These are phyloP conservation scores for Davidsoniella neocaledoniae DNA, from an alignment of 2,329 filamentous ascomycete genomes.

Conservation along the genomic window DNA sequence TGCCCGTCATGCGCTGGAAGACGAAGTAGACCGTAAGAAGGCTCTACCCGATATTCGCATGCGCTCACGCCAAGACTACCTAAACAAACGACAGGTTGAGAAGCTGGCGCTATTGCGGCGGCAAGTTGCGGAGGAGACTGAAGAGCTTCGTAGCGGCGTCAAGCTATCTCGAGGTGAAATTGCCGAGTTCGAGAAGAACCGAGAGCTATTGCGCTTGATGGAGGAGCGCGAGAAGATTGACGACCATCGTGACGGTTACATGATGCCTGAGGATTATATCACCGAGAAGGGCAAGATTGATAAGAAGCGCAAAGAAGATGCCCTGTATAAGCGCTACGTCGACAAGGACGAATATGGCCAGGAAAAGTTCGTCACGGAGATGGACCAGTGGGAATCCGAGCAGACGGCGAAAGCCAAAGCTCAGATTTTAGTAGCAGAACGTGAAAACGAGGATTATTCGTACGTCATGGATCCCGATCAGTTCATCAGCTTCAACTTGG, in stretches of 20 bases:
- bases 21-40: constrained; percentile 47
- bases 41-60: constrained; percentile 69
- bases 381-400: constrained; percentile 90
- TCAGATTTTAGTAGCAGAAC: constrained; percentile 60
- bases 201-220: constrained; percentile 63
- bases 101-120: constrained; percentile 70
- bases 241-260: constrained; percentile 81
- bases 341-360: constrained; percentile 76
- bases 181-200: constrained; percentile 75
- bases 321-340: constrained; percentile 77
- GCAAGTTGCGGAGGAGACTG: constrained; percentile 77
- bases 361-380: constrained; percentile 80
- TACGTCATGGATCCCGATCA: constrained; percentile 85
- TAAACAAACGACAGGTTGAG: constrained; percentile 82
- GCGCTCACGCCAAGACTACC: constrained; percentile 76
- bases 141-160: constrained; percentile 61
- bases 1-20: constrained; percentile 28
- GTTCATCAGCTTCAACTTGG: constrained; percentile 69
- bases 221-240: constrained; percentile 79
- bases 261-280: constrained; percentile 87
- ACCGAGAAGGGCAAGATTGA: constrained; percentile 86
- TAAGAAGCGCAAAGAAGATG: constrained; percentile 71
- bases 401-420: constrained; percentile 77
- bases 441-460: constrained; percentile 64
- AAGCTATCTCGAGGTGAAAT: constrained; percentile 63